Conservation (phyloP, 1,139 yeast species). For the Candida tetrigidarum region DNA sequence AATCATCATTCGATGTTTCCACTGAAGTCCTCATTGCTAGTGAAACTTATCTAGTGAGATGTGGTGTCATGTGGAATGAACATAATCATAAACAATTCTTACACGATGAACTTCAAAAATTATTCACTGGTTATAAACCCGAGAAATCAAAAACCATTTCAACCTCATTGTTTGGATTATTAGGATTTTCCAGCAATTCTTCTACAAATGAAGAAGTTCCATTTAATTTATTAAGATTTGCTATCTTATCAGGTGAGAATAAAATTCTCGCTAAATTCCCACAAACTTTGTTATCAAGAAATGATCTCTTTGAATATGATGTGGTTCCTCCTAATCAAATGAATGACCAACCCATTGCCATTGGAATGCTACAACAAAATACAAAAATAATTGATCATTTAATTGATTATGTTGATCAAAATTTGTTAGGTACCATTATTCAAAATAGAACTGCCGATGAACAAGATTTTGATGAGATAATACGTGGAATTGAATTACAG, state of each 20-base stretch:
- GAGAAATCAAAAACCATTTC: slow-evolving; percentile 10
- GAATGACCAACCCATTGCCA: slow-evolving; percentile 21
- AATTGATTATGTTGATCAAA: slow-evolving; percentile 42
- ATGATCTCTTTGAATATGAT: slow-evolving; percentile 71
- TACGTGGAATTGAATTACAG: slow-evolving; percentile 21
- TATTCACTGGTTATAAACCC: slow-evolving; percentile 11
- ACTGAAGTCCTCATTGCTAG: slow-evolving; percentile 39
- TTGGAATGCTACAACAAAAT: slow-evolving; percentile 26
- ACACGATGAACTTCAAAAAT: slow-evolving; percentile 33
- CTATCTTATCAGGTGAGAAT: slow-evolving; percentile 70
- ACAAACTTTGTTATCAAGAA: slow-evolving; percentile 57
- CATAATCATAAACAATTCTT: slow-evolving; percentile 50
- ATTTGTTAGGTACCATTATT: slow-evolving; percentile 41
- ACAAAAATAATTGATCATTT: slow-evolving; percentile 33
- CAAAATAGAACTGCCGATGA: slow-evolving; percentile 34
- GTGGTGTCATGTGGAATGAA: slow-evolving; percentile 54
- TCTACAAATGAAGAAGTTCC: slow-evolving; percentile 44
- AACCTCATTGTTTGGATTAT: slow-evolving; percentile 22
- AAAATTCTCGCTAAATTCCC: slow-evolving; percentile 74
- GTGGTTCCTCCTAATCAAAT: slow-evolving; percentile 52
- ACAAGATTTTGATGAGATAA: slow-evolving; percentile 28
- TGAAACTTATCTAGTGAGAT: slow-evolving; percentile 58
- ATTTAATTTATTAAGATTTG: slow-evolving; percentile 63
- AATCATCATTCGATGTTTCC: slow-evolving; percentile 25
- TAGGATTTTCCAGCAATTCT: slow-evolving; percentile 10